Conservation (phyloP, 768 basidiomycete genomes). For the Boletellus sp. region DNA sequence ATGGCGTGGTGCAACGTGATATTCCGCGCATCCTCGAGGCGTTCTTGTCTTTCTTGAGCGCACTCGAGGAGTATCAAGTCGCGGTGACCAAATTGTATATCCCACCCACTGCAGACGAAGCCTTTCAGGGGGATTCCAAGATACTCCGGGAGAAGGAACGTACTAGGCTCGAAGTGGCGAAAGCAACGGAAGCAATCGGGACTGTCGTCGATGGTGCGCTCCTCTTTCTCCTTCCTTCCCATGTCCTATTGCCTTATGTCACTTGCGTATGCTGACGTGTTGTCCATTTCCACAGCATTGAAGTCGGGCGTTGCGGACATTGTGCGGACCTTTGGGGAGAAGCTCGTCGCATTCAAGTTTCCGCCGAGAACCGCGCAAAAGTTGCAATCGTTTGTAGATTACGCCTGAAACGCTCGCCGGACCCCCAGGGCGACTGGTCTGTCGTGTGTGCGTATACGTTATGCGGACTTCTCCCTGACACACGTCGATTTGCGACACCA, state of each 20-base stretch:
- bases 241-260: too few relatives aligned
- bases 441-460: too few relatives aligned
- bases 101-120: conserved; percentile 36
- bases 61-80: conserved; percentile 60
- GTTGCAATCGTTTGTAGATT: conserved; percentile 70
- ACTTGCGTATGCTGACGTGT: background rate
- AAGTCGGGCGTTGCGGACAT: conserved; percentile 66
- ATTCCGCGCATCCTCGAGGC: conserved; percentile 81
- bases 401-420: conserved; percentile 32
- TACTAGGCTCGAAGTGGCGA: conserved; percentile 48
- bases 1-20: conserved; percentile 81
- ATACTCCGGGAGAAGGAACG: conserved; percentile 38
- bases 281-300: conserved; percentile 41
- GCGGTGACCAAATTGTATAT: conserved; percentile 46
- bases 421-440: too few relatives aligned
- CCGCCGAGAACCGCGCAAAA: conserved; percentile 63
- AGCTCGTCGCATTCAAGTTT: conserved; percentile 73
- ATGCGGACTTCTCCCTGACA: too few relatives aligned
- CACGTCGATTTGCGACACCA: too few relatives aligned
- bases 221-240: background rate
- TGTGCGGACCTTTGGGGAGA: conserved; percentile 69
- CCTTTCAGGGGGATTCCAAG: conserved; percentile 22
- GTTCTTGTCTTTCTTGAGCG: conserved; percentile 59
- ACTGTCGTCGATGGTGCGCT: conserved; percentile 60
- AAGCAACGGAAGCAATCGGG: conserved; percentile 51